Percentiles rank a stretch among this genome's conserved stretches.
Evolutionary conservation across 805 yeast genomes (phyloP).

Genomic region (Starmerella vaccinii): DNA sequence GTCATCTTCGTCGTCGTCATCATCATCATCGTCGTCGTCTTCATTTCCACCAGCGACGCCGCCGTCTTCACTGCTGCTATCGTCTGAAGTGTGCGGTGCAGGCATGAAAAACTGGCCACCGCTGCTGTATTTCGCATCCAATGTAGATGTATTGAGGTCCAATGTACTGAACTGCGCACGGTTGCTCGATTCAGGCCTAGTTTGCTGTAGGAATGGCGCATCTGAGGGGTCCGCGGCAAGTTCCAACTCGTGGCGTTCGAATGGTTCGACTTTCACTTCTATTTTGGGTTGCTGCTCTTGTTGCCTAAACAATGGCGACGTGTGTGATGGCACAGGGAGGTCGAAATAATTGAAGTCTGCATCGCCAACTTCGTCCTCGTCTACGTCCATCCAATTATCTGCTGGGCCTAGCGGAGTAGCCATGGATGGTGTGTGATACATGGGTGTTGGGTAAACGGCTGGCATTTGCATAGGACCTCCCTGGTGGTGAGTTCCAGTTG

Average conservation of each 20-base stretch:
- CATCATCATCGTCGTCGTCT: constrained; percentile 9
- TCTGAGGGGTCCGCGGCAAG: not conserved
- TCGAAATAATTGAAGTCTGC: constrained; percentile 38
- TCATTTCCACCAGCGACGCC: not conserved
- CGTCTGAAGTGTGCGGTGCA: constrained; percentile 14
- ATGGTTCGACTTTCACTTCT: not conserved
- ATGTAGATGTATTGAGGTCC: constrained; percentile 52
- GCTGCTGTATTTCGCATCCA: constrained; percentile 74
- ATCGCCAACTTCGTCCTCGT: constrained; percentile 31
- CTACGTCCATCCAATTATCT: constrained; percentile 17
- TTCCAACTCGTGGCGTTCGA: not conserved
- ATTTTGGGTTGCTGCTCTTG: not conserved
- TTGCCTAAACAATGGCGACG: not conserved
- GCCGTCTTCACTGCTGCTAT: constrained; percentile 18
- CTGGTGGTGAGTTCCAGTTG: not conserved
- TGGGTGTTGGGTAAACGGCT: constrained; percentile 14
- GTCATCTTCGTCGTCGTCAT: constrained; percentile 6
- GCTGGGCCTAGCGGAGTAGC: constrained; percentile 5
- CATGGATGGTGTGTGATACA: constrained; percentile 16
- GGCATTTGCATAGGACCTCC: not conserved
- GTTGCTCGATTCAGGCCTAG: constrained; percentile 16
- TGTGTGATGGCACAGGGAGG: constrained; percentile 8
- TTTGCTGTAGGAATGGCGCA: not conserved
- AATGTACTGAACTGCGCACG: constrained; percentile 74
- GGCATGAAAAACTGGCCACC: constrained; percentile 83